Percentiles rank a stretch among this genome's conserved stretches.
These are phyloP conservation scores for Triticum dicoccoides DNA, from an alignment of 176 grass and related monocot genomes.

Conservation along the genomic window DNA sequence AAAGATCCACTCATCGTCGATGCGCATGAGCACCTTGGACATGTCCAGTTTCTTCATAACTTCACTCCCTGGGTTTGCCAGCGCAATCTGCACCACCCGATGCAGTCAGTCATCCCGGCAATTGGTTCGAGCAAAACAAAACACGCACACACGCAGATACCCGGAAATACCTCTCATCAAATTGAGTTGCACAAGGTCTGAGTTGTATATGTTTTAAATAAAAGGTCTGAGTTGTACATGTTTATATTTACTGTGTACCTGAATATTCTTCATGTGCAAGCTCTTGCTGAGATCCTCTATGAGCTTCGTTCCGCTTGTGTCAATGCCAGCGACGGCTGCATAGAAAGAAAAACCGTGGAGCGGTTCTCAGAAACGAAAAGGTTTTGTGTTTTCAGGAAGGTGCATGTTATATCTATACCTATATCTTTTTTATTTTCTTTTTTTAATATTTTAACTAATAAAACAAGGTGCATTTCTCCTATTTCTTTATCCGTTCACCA, in stretches of 20 bases:
- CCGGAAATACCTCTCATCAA: too few relatives aligned
- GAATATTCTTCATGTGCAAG: slow-evolving; percentile 43
- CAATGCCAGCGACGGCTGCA: slow-evolving; percentile 66
- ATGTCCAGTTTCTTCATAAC: slow-evolving; percentile 73
- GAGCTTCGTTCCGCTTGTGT: slow-evolving; percentile 67
- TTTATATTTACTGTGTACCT: slow-evolving; percentile 28
- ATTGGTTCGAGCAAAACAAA: not conserved
- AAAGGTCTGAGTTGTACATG: not conserved
- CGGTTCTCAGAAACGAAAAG: too few relatives aligned
- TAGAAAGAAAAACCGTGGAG: too few relatives aligned
- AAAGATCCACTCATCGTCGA: slow-evolving; percentile 73
- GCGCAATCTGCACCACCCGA: slow-evolving; percentile 43
- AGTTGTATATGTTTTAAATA: too few relatives aligned
- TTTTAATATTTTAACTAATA: too few relatives aligned
- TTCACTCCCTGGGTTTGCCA: slow-evolving; percentile 79
- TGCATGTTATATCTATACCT: too few relatives aligned
- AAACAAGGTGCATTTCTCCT: too few relatives aligned
- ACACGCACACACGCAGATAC: too few relatives aligned
- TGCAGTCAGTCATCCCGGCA: not conserved
- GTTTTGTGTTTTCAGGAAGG: too few relatives aligned
- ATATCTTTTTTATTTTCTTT: too few relatives aligned
- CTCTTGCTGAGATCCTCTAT: slow-evolving; percentile 59
- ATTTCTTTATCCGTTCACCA: too few relatives aligned
- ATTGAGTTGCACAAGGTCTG: too few relatives aligned
- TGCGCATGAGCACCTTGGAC: slow-evolving; percentile 55